Percentiles rank a stretch among this genome's conserved stretches.
phyloP scores from a whole-genome alignment of 495 filamentous ascomycete species.

The Entonaema liquescens region DNA sequence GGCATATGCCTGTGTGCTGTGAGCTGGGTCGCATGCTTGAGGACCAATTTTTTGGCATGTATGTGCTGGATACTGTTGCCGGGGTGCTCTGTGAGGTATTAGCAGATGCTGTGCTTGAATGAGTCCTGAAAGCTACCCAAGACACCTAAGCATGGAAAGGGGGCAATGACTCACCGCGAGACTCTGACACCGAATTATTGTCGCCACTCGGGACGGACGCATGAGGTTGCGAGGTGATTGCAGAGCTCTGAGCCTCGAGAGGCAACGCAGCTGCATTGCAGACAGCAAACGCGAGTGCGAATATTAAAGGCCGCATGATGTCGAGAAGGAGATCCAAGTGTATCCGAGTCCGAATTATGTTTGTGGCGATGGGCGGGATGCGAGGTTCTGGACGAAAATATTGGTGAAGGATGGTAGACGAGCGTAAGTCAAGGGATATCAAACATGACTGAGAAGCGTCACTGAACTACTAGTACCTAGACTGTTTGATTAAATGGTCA shows the following conservation, averaged over 20 bases:
- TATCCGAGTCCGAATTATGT: not conserved
- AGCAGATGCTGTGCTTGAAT: not conserved
- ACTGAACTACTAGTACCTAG: not conserved
- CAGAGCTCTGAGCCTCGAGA: not conserved
- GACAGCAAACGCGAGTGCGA: not conserved
- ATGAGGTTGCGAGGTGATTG: not conserved
- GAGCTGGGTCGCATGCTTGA: not conserved
- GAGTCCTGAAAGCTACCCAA: not conserved
- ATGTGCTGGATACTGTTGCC: not conserved
- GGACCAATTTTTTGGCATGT: not conserved
- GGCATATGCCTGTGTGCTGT: not conserved
- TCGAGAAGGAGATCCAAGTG: not conserved
- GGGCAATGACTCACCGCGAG: not conserved
- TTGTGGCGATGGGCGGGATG: not conserved
- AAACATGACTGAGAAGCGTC: not conserved
- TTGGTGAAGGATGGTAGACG: not conserved
- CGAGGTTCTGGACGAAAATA: not conserved
- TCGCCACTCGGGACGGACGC: not conserved
- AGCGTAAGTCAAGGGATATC: not conserved
- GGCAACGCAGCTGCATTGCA: not conserved
- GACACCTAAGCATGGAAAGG: not conserved
- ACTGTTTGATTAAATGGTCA: not conserved
- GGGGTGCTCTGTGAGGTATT: not conserved
- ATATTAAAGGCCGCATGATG: conserved; percentile 11
- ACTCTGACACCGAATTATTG: not conserved